A percentile compares a stretch with the other conserved stretches of the same genome.
Evolutionary conservation across 176 grass and related monocot genomes (phyloP).

Genomic region (Oryza meridionalis): DNA sequence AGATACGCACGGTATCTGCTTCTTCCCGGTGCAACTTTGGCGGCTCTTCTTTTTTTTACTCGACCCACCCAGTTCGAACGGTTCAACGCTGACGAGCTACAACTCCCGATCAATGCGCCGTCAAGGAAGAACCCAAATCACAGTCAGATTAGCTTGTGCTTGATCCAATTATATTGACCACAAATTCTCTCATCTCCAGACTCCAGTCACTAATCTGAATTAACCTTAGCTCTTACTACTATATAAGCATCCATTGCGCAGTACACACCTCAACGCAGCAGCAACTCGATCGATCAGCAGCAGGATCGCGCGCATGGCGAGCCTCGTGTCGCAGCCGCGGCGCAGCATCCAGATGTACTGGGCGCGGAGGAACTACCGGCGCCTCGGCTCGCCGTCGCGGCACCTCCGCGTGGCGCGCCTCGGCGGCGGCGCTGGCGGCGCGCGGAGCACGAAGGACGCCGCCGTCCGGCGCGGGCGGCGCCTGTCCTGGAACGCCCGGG

Average conservation of each 20-base stretch:
- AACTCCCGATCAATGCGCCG: slow-evolving; percentile 12
- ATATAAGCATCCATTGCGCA: neutral
- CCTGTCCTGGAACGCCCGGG: slow-evolving; percentile 4
- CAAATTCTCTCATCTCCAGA: neutral
- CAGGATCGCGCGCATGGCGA: slow-evolving; percentile 38
- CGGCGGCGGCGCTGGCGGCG: neutral
- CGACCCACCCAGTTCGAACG: slow-evolving; percentile 30
- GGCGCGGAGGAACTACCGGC: slow-evolving; percentile 52
- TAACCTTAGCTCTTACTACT: neutral
- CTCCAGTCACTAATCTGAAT: slow-evolving; percentile 16
- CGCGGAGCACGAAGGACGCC: neutral
- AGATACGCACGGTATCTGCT: neutral
- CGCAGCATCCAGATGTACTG: slow-evolving; percentile 60
- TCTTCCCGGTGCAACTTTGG: slow-evolving; percentile 24
- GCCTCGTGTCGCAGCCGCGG: slow-evolving; percentile 44
- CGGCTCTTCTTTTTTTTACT: neutral
- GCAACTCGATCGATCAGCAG: no score
- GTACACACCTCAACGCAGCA: neutral
- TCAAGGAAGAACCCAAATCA: slow-evolving; percentile 34
- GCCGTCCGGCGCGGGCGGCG: neutral
- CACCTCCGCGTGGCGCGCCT: slow-evolving; percentile 44
- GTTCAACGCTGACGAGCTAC: slow-evolving; percentile 24
- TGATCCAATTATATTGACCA: neutral
- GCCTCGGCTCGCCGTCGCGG: slow-evolving; percentile 49
- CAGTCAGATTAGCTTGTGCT: neutral